phyloP scores from a whole-genome alignment of 1,284 basidiomycete genomes.

The Ustilago lituana region DNA sequence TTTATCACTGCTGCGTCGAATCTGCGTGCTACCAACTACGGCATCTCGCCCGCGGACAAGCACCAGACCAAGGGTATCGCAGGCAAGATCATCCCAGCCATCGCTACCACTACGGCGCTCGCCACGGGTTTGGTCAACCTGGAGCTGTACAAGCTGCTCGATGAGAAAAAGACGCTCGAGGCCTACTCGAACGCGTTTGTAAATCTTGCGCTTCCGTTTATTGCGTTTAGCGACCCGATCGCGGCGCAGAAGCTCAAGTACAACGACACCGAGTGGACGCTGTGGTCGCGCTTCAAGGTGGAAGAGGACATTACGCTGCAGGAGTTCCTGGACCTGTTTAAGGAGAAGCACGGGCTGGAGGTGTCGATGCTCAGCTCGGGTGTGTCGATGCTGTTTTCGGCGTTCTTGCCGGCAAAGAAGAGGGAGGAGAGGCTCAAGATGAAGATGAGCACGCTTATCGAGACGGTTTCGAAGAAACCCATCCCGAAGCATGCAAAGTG shows the following conservation, averaged over 20 bases:
- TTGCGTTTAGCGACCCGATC: conserved; percentile 98
- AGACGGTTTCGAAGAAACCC: conserved; percentile 76
- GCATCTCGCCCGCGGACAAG: conserved; percentile 84
- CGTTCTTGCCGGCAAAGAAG: conserved; percentile 63
- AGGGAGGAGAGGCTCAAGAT: conserved; percentile 63
- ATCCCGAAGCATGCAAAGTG: conserved; percentile 72
- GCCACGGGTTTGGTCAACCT: conserved; percentile 94
- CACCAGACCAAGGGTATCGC: conserved; percentile 99
- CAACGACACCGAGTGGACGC: conserved; percentile 85
- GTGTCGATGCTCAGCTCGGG: conserved; percentile 96
- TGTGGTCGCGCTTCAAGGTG: conserved; percentile 95
- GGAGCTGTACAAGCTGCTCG: conserved; percentile 94
- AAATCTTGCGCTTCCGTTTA: conserved; percentile 97
- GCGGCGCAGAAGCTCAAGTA: conserved; percentile 72
- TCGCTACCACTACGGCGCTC: conserved; percentile 95
- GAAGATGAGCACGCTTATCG: conserved; percentile 86
- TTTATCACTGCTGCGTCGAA: conserved; percentile 99
- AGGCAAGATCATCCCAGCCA: conserved; percentile 99
- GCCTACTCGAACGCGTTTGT: conserved; percentile 96
- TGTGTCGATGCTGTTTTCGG: conserved; percentile 96
- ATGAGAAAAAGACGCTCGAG: conserved; percentile 90
- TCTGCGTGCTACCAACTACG: conserved; percentile 94
- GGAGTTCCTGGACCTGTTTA: conserved; percentile 87
- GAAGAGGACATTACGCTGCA: conserved; percentile 86
- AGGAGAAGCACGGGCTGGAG: conserved; percentile 83